A percentile compares a stretch with the other conserved stretches of the same genome.
Conservation (phyloP, 2,329 filamentous ascomycete species). For the Fusarium brevicatenulatum region DNA sequence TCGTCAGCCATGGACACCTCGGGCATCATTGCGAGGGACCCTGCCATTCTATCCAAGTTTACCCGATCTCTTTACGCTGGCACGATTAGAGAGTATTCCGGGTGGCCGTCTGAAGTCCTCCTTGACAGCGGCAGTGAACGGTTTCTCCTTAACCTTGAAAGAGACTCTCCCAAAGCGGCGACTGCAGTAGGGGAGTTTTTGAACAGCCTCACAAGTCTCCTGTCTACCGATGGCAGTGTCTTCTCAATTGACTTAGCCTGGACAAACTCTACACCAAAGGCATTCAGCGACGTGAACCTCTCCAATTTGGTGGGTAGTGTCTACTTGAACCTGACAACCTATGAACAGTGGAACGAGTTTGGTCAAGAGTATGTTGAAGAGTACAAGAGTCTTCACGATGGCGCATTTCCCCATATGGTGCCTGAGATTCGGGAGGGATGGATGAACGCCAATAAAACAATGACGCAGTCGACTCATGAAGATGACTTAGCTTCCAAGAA, state of each 20-base stretch:
- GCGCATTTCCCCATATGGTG: constrained; percentile 9
- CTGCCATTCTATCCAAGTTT: not conserved
- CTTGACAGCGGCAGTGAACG: not conserved
- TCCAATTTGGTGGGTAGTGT: not conserved
- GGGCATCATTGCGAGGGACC: constrained; percentile 1
- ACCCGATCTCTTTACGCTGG: not conserved
- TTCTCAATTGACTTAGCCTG: not conserved
- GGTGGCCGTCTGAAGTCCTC: not conserved
- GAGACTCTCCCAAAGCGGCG: fast-evolving
- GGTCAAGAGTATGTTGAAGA: constrained; percentile 1
- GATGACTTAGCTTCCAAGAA: constrained; percentile 3
- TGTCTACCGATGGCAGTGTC: not conserved
- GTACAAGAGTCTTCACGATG: not conserved
- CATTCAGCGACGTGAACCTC: not conserved
- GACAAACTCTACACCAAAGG: not conserved
- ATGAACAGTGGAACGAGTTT: constrained; percentile 11
- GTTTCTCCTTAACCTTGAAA: not conserved
- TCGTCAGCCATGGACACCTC: constrained; percentile 53
- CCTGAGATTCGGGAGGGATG: not conserved
- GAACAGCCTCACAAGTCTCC: not conserved
- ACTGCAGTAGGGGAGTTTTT: not conserved
- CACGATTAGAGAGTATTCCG: not conserved
- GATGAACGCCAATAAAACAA: not conserved
- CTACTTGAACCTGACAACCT: not conserved
- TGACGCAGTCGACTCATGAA: not conserved